phyloP scores from a whole-genome alignment of 2,329 filamentous ascomycete genomes.

The Aspergillus clavatus region DNA sequence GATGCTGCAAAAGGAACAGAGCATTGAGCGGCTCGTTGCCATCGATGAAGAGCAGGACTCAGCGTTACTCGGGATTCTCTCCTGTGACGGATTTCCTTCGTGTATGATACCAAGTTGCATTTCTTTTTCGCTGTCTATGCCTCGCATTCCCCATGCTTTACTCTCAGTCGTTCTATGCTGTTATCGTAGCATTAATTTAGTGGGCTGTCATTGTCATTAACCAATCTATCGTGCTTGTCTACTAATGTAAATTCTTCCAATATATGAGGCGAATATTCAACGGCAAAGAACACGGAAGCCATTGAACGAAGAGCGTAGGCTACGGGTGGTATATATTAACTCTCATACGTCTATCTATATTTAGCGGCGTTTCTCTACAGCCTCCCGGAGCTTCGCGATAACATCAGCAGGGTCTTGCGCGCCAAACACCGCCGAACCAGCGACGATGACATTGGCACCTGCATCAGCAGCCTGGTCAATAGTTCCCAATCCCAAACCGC shows the following conservation, averaged over 20 bases:
- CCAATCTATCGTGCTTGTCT: no score
- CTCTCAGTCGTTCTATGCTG: background rate
- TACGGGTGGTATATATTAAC: background rate
- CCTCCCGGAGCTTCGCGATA: constrained; percentile 71
- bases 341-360: constrained; percentile 5
- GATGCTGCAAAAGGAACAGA: background rate
- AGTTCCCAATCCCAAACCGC: constrained; percentile 79
- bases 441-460: constrained; percentile 96
- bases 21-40: background rate
- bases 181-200: background rate
- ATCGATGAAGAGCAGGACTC: background rate
- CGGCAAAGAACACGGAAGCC: no score
- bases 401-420: constrained; percentile 83
- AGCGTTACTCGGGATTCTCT: background rate
- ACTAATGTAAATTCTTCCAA: no score
- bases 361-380: constrained; percentile 62
- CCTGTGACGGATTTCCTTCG: background rate
- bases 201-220: no score
- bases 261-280: no score
- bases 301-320: no score
- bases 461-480: constrained; percentile 93
- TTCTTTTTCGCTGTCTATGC: background rate
- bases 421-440: constrained; percentile 91
- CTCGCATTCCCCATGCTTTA: background rate
- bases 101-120: background rate